These are phyloP conservation scores for Sisymbrium altissimum DNA, from an alignment of 345 rosid species.

Conservation along the genomic window DNA sequence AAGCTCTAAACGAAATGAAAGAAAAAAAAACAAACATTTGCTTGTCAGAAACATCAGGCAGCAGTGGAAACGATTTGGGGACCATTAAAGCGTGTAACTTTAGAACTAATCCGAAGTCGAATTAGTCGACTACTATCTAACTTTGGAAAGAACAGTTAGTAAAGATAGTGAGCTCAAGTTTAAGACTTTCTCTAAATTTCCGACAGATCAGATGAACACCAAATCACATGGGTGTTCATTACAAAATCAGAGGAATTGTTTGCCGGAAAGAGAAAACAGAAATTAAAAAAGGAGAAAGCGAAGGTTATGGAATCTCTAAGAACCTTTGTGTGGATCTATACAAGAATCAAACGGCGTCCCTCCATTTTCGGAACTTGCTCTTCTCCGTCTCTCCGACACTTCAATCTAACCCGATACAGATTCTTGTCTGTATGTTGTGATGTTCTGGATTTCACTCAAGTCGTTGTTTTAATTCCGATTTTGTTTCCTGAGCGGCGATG, in stretches of 20 bases:
- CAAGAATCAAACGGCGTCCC: slow-evolving; percentile 23
- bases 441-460: not conserved
- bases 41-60: slow-evolving; percentile 46
- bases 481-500: slow-evolving; percentile 22
- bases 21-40: slow-evolving; percentile 1
- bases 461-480: not conserved
- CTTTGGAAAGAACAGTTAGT: not conserved
- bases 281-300: not conserved
- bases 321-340: slow-evolving; percentile 30
- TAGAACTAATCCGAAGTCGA: not conserved
- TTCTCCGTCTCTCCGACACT: not conserved
- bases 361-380: slow-evolving; percentile 13
- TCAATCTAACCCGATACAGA: not conserved
- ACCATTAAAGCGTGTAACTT: not conserved
- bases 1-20: slow-evolving; percentile 41
- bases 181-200: not conserved
- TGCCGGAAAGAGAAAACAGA: not conserved
- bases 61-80: not conserved
- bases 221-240: not conserved
- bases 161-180: slow-evolving; percentile 2
- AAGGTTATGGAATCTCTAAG: slow-evolving; percentile 17
- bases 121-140: not conserved
- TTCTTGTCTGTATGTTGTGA: not conserved
- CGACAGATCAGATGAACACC: slow-evolving; percentile 10
- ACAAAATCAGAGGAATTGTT: not conserved